A percentile compares a stretch with the other conserved stretches of the same genome.
phyloP scores from a whole-genome alignment of 1,284 basidiomycete genomes.

The Sanguinoderma infundibulare region DNA sequence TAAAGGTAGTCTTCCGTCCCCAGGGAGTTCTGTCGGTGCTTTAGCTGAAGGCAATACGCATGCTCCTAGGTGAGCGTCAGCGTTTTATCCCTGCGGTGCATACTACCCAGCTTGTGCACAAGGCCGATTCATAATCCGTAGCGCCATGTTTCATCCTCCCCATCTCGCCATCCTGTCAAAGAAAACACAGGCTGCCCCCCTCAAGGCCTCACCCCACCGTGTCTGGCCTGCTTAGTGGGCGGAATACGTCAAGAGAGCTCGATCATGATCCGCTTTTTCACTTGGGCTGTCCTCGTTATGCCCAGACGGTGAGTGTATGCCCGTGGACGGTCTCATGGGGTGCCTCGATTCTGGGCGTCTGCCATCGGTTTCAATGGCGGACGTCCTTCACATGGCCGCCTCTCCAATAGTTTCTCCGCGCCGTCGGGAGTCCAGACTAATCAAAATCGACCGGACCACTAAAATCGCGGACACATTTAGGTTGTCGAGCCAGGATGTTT shows the following conservation, averaged over 20 bases:
- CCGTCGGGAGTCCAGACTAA: slow-evolving; percentile 1
- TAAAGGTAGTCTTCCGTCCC: neutral
- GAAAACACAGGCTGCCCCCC: neutral
- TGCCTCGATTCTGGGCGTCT: neutral
- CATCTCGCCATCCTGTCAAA: neutral
- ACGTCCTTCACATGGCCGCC: slow-evolving; percentile 8
- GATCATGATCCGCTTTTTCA: slow-evolving; percentile 7
- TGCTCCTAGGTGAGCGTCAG: neutral
- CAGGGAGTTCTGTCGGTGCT: neutral
- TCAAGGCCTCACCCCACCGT: neutral
- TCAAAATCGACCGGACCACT: neutral
- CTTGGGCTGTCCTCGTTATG: neutral
- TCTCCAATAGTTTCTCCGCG: slow-evolving; percentile 6
- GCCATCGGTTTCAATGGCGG: slow-evolving; percentile 3
- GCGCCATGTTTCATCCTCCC: neutral
- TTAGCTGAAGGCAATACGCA: neutral
- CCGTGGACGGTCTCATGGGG: slow-evolving; percentile 20
- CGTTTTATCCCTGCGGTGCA: neutral
- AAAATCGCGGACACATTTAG: neutral
- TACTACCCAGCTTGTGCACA: neutral
- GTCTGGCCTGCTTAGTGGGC: neutral
- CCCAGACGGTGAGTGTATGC: slow-evolving; percentile 19
- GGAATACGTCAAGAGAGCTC: neutral
- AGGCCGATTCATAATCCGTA: neutral
- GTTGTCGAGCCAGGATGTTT: neutral